phyloP scores from a whole-genome alignment of 164 flowering plant species.

The Macadamia tetraphylla region DNA sequence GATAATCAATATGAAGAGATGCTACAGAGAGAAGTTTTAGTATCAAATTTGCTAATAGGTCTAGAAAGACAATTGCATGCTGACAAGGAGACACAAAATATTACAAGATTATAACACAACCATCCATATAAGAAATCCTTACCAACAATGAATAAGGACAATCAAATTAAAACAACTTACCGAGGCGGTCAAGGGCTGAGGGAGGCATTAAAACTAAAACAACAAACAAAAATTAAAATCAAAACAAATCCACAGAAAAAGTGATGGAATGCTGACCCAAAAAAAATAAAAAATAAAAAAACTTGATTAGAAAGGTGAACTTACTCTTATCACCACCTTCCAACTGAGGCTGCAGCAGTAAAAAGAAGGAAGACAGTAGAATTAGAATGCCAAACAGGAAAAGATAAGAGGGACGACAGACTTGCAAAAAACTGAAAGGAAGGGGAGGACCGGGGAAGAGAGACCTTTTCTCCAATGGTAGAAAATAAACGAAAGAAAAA shows the following conservation, averaged over 20 bases:
- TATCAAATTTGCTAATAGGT: slow-evolving; percentile 1
- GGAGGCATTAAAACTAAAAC: slow-evolving; percentile 75
- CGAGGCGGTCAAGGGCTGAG: slow-evolving; percentile 70
- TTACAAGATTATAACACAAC: not conserved
- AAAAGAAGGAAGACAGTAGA: not conserved
- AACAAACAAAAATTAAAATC: slow-evolving; percentile 6
- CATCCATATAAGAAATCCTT: not conserved
- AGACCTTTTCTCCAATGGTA: no score
- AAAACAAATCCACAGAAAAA: not conserved
- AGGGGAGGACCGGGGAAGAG: not conserved
- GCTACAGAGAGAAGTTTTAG: slow-evolving; percentile 29
- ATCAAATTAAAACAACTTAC: slow-evolving; percentile 24
- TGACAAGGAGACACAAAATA: not conserved
- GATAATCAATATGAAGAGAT: slow-evolving; percentile 80
- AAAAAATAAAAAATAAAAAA: not conserved
- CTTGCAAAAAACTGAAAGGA: not conserved
- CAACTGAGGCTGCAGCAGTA: slow-evolving; percentile 52
- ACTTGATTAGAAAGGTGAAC: slow-evolving; percentile 12
- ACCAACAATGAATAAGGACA: not conserved
- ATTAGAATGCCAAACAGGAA: not conserved
- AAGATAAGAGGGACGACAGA: not conserved
- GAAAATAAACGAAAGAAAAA: no score
- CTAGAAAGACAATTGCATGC: not conserved
- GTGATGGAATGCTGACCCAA: not conserved
- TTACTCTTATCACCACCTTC: slow-evolving; percentile 82